Percentiles rank a stretch among this genome's conserved stretches.
These are phyloP conservation scores for Zangia roseola DNA, from an alignment of 768 basidiomycete genomes.

Conservation along the genomic window DNA sequence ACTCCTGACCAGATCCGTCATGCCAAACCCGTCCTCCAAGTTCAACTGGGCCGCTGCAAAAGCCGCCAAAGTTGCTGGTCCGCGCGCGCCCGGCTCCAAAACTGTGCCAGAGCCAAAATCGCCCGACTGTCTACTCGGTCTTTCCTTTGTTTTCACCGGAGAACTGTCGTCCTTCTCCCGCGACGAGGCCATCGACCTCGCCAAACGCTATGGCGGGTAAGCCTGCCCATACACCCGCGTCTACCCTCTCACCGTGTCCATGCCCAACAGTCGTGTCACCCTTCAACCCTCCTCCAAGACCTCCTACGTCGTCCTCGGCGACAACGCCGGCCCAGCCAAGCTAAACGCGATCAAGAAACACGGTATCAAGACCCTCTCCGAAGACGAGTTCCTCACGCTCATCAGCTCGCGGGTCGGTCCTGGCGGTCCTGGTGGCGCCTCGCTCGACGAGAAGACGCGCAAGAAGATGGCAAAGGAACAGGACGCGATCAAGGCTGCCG, in stretches of 20 bases:
- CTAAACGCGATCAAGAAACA: conserved; percentile 85
- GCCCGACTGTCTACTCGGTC: conserved; percentile 80
- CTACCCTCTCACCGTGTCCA: not conserved
- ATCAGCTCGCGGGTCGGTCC: conserved; percentile 70
- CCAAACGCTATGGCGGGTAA: conserved; percentile 91
- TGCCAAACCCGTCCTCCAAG: conserved; percentile 13
- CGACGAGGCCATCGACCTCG: conserved; percentile 83
- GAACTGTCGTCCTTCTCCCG: conserved; percentile 85
- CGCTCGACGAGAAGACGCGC: conserved; percentile 73
- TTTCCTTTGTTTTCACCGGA: conserved; percentile 95
- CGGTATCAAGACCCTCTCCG: conserved; percentile 68
- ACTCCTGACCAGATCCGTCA: not conserved
- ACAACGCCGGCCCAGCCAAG: conserved; percentile 86
- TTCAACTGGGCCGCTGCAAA: conserved; percentile 51
- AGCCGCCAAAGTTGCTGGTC: conserved; percentile 62
- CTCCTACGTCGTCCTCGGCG: conserved; percentile 84
- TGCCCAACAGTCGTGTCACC: conserved; percentile 71
- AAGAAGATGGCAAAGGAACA: conserved; percentile 83
- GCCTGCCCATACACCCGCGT: conserved; percentile 32
- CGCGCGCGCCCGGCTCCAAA: conserved; percentile 56
- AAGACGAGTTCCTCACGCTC: conserved; percentile 84
- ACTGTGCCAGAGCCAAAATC: conserved; percentile 65
- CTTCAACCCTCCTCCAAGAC: conserved; percentile 88
- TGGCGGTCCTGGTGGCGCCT: conserved; percentile 30
- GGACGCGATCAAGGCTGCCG: conserved; percentile 67